Base-by-base conservation (phyloP, 352 stramenopile species). In the Globisporangium okanoganense region DNA sequence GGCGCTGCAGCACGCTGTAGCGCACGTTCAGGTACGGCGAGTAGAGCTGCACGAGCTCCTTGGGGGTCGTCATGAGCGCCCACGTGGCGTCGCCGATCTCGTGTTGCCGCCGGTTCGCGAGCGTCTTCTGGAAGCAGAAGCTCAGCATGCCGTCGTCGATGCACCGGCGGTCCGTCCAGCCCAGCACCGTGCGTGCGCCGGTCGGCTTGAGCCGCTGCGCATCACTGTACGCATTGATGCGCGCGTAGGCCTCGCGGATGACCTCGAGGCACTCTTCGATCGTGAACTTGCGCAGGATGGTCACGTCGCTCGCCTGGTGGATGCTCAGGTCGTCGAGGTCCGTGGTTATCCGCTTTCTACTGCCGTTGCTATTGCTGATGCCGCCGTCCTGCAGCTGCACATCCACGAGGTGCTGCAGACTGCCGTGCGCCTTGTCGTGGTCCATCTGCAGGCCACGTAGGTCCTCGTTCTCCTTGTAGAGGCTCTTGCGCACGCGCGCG, bases 401-500 rank as follows among this genome's bases (percentile, higher is more conserved):
- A 49, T 79, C 74, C 56, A 82, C 49, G 24, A 82, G 59, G 52
- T 79, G 71, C 49, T 82, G 71, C 53, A 82, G 64, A 58, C 70
- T 82, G 5, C 69, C 67, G 58, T 78, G 74, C 18, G 66, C 72
- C 61, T 82, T 82, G 61, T 70, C 66, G 52, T 79, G 73, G 8
- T 59, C 66, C 69, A 79, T 79, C 20, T 73, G 59, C 16, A 66
- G 51, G 6, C 56, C 45, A 10, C 74, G 64, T 27, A 82, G 64
- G n/a, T 58, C 65, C 45, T 79, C 71, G 45, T 82, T 82, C 61
- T 82, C 74, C 52, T 65, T 67, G 44, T 79, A 78, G 44, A 82
- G 52, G 22, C 49, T 58, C 51, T 76, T 76, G 12, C 72, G 67
- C 25, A 69, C 67, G 31, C 65, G 69, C 44, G 71, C 59, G 25